These are phyloP conservation scores for Trichoderma sp. DNA, from an alignment of 2,329 filamentous ascomycete genomes.

Conservation along the genomic window DNA sequence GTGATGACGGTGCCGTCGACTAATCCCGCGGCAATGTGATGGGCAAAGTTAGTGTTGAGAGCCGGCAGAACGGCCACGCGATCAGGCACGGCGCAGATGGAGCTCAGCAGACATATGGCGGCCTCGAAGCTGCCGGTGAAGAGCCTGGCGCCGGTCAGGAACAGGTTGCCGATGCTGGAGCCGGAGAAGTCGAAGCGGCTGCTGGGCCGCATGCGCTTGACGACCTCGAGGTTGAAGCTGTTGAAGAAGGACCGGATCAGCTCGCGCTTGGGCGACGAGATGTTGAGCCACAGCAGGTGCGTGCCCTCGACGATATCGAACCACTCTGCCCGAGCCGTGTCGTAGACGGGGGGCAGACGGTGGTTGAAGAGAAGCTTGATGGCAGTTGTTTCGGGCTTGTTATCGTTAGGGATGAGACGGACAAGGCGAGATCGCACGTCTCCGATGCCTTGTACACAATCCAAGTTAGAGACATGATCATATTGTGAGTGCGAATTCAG, in stretches of 20 bases:
- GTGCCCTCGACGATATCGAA: constrained; percentile 82
- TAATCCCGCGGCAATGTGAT: constrained; percentile 86
- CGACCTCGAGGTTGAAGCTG: constrained; percentile 71
- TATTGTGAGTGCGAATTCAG: background rate
- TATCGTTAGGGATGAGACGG: constrained; percentile 72
- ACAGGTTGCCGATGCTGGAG: constrained; percentile 75
- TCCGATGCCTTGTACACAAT: constrained; percentile 50
- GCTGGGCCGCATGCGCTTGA: constrained; percentile 69
- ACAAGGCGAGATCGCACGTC: constrained; percentile 64
- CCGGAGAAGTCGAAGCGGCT: constrained; percentile 75
- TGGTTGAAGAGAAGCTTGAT: constrained; percentile 87
- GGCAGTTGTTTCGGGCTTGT: constrained; percentile 63
- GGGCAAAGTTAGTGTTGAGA: constrained; percentile 92
- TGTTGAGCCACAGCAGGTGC: constrained; percentile 69
- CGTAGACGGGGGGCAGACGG: constrained; percentile 58
- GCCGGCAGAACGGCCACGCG: constrained; percentile 78
- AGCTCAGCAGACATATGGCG: constrained; percentile 83
- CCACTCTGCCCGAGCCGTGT: constrained; percentile 75
- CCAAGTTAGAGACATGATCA: constrained; percentile 24
- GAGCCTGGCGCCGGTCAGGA: constrained; percentile 78
- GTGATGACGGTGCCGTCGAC: constrained; percentile 74
- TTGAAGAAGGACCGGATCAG: constrained; percentile 76
- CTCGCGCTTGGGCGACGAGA: constrained; percentile 70
- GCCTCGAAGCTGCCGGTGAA: constrained; percentile 93
- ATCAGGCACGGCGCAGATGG: constrained; percentile 78